A percentile compares a stretch with the other conserved stretches of the same genome.
These are phyloP conservation scores for Ottelia alismoides DNA, from an alignment of 106 monocot genomes.

Conservation along the genomic window DNA sequence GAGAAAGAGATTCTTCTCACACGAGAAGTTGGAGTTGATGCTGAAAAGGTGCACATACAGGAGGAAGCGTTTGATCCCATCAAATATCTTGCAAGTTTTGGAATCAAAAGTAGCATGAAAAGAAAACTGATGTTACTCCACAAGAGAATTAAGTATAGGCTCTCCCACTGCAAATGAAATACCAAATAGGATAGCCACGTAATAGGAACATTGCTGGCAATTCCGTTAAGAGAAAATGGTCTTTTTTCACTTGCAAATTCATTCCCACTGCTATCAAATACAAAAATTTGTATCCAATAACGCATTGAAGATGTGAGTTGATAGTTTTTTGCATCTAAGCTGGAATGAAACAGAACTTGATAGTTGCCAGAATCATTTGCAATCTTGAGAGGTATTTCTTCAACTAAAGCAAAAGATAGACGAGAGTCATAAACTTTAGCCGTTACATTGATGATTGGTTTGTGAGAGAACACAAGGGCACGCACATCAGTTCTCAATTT, in stretches of 20 bases:
- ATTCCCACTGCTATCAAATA: constrained; percentile 31
- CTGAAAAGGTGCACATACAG: constrained; percentile 29
- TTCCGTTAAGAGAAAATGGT: constrained; percentile 76
- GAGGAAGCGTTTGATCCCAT: constrained; percentile 28
- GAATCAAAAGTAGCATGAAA: constrained; percentile 29
- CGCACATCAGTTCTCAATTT: constrained; percentile 55
- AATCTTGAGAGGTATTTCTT: constrained; percentile 53
- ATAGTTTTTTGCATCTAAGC: constrained; percentile 78
- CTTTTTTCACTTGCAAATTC: constrained; percentile 26
- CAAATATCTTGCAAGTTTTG: constrained; percentile 47
- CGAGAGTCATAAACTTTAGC: constrained; percentile 63
- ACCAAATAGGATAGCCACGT: constrained; percentile 36
- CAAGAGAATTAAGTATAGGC: constrained; percentile 37
- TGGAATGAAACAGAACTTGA: constrained; percentile 44
- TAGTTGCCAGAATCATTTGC: constrained; percentile 4
- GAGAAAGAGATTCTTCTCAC: constrained; percentile 22
- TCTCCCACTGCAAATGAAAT: constrained; percentile 53
- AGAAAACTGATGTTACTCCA: constrained; percentile 54
- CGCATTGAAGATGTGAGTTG: constrained; percentile 30
- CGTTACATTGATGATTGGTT: constrained; percentile 46
- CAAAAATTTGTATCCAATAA: constrained; percentile 57
- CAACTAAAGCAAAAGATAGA: constrained; percentile 34
- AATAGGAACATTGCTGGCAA: constrained; percentile 9
- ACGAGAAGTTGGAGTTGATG: constrained; percentile 16
- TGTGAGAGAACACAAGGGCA: constrained; percentile 58